Evolutionary conservation across 495 filamentous ascomycete species (phyloP).

Genomic region (Podospora didyma): DNA sequence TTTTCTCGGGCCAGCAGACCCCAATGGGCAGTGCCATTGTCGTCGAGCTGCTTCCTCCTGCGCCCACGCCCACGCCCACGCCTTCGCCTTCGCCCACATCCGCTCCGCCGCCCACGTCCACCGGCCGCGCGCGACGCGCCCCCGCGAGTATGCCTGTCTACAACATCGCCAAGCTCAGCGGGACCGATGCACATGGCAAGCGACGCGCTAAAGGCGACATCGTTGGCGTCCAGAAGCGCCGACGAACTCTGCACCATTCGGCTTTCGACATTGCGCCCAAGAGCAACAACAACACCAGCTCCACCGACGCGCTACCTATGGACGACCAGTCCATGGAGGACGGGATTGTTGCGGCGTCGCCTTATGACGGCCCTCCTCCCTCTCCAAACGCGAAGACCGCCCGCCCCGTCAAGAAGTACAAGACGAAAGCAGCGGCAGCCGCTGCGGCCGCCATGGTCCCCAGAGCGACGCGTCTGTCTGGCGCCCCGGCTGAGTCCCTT

Average conservation of each 20-base stretch:
- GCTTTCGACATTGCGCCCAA: constrained; percentile 15
- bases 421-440: constrained; percentile 29
- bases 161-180: constrained; percentile 50
- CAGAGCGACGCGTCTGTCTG: constrained; percentile 39
- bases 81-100: no score
- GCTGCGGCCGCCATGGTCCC: constrained; percentile 21
- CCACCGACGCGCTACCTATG: constrained; percentile 3
- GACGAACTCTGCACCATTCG: constrained; percentile 34
- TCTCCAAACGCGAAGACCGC: no score
- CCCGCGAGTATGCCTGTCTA: constrained; percentile 47
- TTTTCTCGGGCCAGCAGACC: constrained; percentile 16
- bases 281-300: constrained; percentile 15
- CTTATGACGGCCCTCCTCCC: neutral
- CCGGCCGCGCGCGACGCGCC: constrained; percentile 40
- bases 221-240: constrained; percentile 32
- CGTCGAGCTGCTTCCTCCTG: constrained; percentile 19
- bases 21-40: constrained; percentile 37
- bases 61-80: no score
- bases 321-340: neutral
- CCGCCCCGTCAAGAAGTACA: constrained; percentile 20
- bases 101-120: constrained; percentile 18
- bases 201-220: constrained; percentile 36
- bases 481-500: constrained; percentile 41
- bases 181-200: constrained; percentile 42
- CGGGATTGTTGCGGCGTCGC: neutral